phyloP scores from a whole-genome alignment of 2,329 filamentous ascomycete genomes.

The Colletotrichum tofieldiae region DNA sequence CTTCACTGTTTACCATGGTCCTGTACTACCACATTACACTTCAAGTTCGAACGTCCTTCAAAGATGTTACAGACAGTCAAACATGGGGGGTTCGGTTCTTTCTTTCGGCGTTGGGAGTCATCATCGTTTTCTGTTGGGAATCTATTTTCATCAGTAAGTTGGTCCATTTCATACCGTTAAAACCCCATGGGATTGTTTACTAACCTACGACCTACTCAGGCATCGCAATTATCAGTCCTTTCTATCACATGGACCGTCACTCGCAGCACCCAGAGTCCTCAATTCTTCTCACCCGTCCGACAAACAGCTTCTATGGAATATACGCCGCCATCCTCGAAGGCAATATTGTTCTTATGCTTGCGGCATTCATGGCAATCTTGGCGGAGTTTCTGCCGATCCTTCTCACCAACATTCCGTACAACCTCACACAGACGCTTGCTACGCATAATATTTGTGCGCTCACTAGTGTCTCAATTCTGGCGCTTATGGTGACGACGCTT shows the following conservation, averaged over 20 bases:
- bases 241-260: constrained; percentile 56
- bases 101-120: constrained; percentile 58
- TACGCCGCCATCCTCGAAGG: constrained; percentile 53
- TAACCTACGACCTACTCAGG: constrained; percentile 49
- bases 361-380: constrained; percentile 60
- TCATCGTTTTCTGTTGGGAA: constrained; percentile 59
- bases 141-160: constrained; percentile 56
- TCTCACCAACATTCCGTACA: constrained; percentile 65
- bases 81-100: constrained; percentile 61
- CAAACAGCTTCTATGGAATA: constrained; percentile 63
- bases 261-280: constrained; percentile 55
- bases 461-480: constrained; percentile 57
- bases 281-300: constrained; percentile 59
- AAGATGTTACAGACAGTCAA: constrained; percentile 56
- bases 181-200: not conserved
- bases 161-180: not conserved
- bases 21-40: constrained; percentile 57
- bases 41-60: constrained; percentile 46
- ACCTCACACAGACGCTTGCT: constrained; percentile 56
- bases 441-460: constrained; percentile 60
- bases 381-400: constrained; percentile 67
- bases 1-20: constrained; percentile 54
- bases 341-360: constrained; percentile 58
- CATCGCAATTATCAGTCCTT: constrained; percentile 62
- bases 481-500: constrained; percentile 60